Evolutionary conservation across 1,284 basidiomycete species (phyloP), one percentile per base, ranked within the genome.

Genomic region (Psilocybe mexicana): DNA sequence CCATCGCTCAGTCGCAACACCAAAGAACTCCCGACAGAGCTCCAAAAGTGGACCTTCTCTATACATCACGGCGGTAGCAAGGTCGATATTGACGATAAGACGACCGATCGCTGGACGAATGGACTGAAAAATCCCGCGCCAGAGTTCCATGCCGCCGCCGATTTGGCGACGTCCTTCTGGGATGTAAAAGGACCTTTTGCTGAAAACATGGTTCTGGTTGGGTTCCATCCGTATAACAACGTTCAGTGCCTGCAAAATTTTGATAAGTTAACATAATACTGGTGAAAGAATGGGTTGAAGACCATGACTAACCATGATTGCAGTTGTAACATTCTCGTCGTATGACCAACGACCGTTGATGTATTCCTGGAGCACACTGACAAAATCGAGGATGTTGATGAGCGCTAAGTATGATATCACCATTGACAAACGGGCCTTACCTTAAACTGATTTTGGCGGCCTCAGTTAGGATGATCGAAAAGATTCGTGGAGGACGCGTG

Each of bases 171-270:
- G 79, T 59, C 86, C 87, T 2, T 72, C 67, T 44, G 81, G 70
- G 0, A 85, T 89, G 70, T 87, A 92, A 72, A 92, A 91, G 0
- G 87, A 89, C 0, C 87, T 79, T 5, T 84, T 80, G 60, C 90
- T 89, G 74, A 88, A 88, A 0, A 88, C 85, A 57, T 85, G 85
- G 28, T 79, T 79, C 69, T 84, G 67, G 5, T 80, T 84, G 0
- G 88, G 88, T 57, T 85, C 82, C 85, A 88, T 88, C 1, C 88
- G 80, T 30, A 91, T 77, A 6, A 87, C 85, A 10, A 91, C 86
- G 63, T 92, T 92, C 43, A 88, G 70, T 0, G 87, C 84, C 85
- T 90, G 36, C 47, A 14, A 28, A 26, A 11, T 3, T 7, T 23
- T 35, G 12, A 4, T 33, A 14, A 23, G 38, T 18, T 52, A 10